phyloP scores from a whole-genome alignment of 352 stramenopile species.

The Globisporangium solare region DNA sequence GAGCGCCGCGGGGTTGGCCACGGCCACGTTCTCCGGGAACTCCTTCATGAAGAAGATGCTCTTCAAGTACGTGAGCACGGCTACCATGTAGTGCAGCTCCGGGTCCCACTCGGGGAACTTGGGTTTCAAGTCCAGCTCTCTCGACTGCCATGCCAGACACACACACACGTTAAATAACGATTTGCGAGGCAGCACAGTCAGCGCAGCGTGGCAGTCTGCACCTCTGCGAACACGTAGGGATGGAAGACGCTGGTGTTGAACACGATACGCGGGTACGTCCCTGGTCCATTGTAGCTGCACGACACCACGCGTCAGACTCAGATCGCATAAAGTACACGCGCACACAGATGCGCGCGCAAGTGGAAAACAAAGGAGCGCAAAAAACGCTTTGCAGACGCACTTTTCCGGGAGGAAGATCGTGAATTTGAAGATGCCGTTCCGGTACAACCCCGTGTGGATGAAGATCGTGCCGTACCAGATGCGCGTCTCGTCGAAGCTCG shows the following conservation, averaged over 20 bases:
- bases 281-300: conserved; percentile 90
- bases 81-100: conserved; percentile 94
- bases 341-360: too few species aligned
- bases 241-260: conserved; percentile 94
- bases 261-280: conserved; percentile 89
- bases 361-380: neutral
- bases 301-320: conserved; percentile 6
- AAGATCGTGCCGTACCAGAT: conserved; percentile 96
- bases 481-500: conserved; percentile 89
- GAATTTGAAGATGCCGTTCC: conserved; percentile 98
- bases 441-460: conserved; percentile 92
- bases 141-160: conserved; percentile 34
- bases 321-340: neutral
- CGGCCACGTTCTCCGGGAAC: conserved; percentile 48
- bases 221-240: conserved; percentile 87
- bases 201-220: conserved; percentile 8
- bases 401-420: conserved; percentile 77
- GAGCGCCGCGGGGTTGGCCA: conserved; percentile 85
- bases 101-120: conserved; percentile 93
- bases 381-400: conserved; percentile 23
- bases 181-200: too few species aligned
- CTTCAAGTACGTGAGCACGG: conserved; percentile 95
- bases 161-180: conserved; percentile 3
- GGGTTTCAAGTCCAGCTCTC: conserved; percentile 87
- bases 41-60: conserved; percentile 98